Percentiles rank a stretch among this genome's conserved stretches.
phyloP scores from a whole-genome alignment of 352 stramenopile species.

The Globisporangium lucens region DNA sequence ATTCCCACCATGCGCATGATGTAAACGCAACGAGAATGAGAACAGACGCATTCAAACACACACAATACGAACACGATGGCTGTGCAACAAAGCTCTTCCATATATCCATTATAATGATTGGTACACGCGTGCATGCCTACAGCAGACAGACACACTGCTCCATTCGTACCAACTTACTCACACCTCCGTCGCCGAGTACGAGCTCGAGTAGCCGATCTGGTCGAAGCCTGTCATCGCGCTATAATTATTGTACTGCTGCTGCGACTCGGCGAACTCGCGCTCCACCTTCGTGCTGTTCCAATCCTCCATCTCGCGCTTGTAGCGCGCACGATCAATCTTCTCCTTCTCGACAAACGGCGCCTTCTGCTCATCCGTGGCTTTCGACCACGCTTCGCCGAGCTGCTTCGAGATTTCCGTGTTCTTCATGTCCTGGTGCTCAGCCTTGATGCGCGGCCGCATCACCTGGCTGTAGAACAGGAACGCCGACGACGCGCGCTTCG shows the following conservation, averaged over 20 bases:
- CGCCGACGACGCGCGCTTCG: slow-evolving; percentile 92
- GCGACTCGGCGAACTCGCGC: slow-evolving; percentile 78
- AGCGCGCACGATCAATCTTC: slow-evolving; percentile 86
- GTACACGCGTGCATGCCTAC: background rate
- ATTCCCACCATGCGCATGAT: background rate
- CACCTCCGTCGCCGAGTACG: slow-evolving; percentile 71
- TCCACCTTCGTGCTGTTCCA: slow-evolving; percentile 87
- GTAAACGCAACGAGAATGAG: background rate
- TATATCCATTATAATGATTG: slow-evolving; percentile 15
- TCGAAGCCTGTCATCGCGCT: slow-evolving; percentile 78
- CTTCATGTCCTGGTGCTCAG: slow-evolving; percentile 92
- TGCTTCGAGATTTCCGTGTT: slow-evolving; percentile 96
- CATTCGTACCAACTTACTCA: slow-evolving; percentile 24
- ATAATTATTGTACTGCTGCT: slow-evolving; percentile 83
- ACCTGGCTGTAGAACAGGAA: slow-evolving; percentile 95
- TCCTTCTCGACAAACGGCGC: slow-evolving; percentile 92
- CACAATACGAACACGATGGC: background rate
- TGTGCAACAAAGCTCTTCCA: slow-evolving; percentile 9
- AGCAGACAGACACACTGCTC: background rate
- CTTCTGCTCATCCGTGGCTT: slow-evolving; percentile 90
- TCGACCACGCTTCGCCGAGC: slow-evolving; percentile 91
- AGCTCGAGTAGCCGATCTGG: slow-evolving; percentile 68
- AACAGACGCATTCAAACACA: background rate
- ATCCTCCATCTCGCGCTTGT: slow-evolving; percentile 93
- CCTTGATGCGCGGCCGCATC: slow-evolving; percentile 88